Evolutionary conservation across 2,329 filamentous ascomycete species (phyloP).

Genomic region (Diaporthe vexans): DNA sequence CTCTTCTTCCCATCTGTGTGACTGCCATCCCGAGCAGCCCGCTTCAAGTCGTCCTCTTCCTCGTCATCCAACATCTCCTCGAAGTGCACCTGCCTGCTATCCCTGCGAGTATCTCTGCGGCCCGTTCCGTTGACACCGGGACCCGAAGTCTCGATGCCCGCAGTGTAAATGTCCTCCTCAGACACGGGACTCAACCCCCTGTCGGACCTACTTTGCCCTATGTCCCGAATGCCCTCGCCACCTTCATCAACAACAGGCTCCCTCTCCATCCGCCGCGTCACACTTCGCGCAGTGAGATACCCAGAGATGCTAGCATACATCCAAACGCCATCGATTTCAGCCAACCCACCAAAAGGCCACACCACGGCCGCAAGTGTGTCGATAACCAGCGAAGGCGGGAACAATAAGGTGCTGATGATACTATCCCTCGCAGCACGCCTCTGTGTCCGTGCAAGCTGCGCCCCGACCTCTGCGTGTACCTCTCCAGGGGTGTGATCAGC

Average conservation of each 20-base stretch:
- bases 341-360: slow-evolving; percentile 31
- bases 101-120: background rate
- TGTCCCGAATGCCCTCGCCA: background rate
- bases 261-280: slow-evolving; percentile 19
- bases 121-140: background rate
- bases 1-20: background rate
- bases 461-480: slow-evolving; percentile 14
- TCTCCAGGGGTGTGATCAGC: background rate
- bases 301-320: slow-evolving; percentile 19
- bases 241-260: background rate
- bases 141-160: background rate
- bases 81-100: slow-evolving; percentile 25
- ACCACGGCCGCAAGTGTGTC: slow-evolving; percentile 18
- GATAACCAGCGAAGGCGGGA: slow-evolving; percentile 29
- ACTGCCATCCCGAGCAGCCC: background rate
- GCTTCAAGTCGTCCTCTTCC: slow-evolving; percentile 10
- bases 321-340: slow-evolving; percentile 34
- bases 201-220: background rate
- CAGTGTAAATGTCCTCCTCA: slow-evolving; percentile 18
- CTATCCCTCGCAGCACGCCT: slow-evolving; percentile 21
- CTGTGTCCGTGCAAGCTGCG: slow-evolving; percentile 29
- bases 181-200: slow-evolving; percentile 11
- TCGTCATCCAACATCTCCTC: slow-evolving; percentile 20
- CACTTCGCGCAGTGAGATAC: slow-evolving; percentile 25
- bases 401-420: slow-evolving; percentile 6